Evolutionary conservation across 2,329 filamentous ascomycete species (phyloP).

Genomic region (Aspergillus neotritici): DNA sequence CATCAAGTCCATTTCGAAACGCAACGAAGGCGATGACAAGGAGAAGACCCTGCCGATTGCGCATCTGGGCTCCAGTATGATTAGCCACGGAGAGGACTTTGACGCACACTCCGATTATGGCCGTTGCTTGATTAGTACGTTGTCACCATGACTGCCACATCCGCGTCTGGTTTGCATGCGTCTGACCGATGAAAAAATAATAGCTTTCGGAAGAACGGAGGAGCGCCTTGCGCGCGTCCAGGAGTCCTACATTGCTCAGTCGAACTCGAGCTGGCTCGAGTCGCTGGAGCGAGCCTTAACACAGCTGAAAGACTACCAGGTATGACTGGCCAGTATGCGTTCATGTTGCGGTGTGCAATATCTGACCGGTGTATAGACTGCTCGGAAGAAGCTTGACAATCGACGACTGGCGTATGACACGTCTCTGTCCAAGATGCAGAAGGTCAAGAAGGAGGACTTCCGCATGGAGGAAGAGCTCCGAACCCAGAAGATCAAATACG

Average conservation of each 20-base stretch:
- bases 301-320: slow-evolving; percentile 98
- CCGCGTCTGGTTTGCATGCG: background rate
- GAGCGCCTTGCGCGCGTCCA: slow-evolving; percentile 82
- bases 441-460: slow-evolving; percentile 90
- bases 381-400: slow-evolving; percentile 90
- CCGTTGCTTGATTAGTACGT: slow-evolving; percentile 68
- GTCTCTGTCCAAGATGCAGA: slow-evolving; percentile 82
- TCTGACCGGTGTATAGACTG: slow-evolving; percentile 45
- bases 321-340: slow-evolving; percentile 39
- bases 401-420: slow-evolving; percentile 87
- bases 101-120: slow-evolving; percentile 87
- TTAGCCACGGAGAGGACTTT: slow-evolving; percentile 85
- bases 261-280: slow-evolving; percentile 80
- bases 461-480: slow-evolving; percentile 88
- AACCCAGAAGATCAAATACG: slow-evolving; percentile 88
- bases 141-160: background rate
- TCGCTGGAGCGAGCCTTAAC: slow-evolving; percentile 82
- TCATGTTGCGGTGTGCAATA: background rate
- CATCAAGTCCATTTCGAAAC: slow-evolving; percentile 79
- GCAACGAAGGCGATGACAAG: slow-evolving; percentile 77
- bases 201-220: slow-evolving; percentile 75
- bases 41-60: slow-evolving; percentile 78
- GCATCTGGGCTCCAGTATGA: slow-evolving; percentile 78
- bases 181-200: background rate
- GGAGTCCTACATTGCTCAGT: slow-evolving; percentile 71